These are phyloP conservation scores for Erysimum pusillum DNA, from an alignment of 441 rosid species.

Conservation along the genomic window DNA sequence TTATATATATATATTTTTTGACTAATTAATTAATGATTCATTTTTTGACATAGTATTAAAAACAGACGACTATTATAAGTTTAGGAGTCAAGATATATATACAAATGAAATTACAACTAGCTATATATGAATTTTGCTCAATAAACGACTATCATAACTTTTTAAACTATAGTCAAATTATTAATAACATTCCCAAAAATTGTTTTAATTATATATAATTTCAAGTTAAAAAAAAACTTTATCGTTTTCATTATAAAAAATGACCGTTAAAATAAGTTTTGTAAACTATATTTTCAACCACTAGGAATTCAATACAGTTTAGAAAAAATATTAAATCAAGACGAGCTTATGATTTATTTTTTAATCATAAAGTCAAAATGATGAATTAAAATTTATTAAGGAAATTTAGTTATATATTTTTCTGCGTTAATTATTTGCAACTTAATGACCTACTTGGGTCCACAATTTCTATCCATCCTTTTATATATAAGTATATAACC, in stretches of 20 bases:
- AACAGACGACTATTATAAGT: background rate
- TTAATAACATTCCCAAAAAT: background rate
- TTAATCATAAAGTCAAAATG: background rate
- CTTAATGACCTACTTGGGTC: background rate
- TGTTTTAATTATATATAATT: background rate
- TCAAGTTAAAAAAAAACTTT: background rate
- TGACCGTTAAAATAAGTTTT: background rate
- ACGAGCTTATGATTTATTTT: too few species aligned
- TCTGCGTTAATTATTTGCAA: background rate
- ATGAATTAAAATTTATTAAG: background rate
- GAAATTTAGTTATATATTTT: background rate
- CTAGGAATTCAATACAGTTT: background rate
- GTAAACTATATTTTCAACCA: background rate
- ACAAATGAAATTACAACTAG: background rate
- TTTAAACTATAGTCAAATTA: background rate
- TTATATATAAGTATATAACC: conserved; percentile 1
- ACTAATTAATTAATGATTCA: too few species aligned
- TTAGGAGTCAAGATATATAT: background rate
- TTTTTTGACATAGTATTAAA: background rate
- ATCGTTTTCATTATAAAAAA: background rate
- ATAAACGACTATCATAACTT: background rate
- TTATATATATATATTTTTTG: too few species aligned
- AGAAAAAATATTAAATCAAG: background rate
- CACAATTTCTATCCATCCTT: background rate
- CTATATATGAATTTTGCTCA: background rate